Evolutionary conservation across 2,329 filamentous ascomycete genomes (phyloP).

Genomic region (Penicillium rolfsii): DNA sequence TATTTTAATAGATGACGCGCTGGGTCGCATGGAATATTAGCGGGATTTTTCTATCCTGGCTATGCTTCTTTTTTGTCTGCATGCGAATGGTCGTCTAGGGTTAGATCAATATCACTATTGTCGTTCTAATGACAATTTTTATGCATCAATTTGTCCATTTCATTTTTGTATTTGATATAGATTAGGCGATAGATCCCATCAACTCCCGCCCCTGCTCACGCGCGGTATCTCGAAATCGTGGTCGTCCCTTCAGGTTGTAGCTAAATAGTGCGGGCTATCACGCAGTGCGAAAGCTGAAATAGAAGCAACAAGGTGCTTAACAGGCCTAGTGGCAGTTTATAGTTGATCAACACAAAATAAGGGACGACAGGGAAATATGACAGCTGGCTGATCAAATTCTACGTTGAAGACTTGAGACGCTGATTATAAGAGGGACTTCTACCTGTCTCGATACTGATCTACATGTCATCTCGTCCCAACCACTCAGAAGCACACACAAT

Average conservation of each 20-base stretch:
- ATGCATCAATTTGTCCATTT: neutral
- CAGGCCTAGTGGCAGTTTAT: too few relatives aligned
- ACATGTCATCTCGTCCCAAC: neutral
- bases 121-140: neutral
- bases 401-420: neutral
- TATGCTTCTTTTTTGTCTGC: neutral
- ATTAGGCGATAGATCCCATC: neutral
- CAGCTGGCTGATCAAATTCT: neutral
- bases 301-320: too few relatives aligned
- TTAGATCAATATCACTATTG: constrained; percentile 15
- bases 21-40: constrained; percentile 19
- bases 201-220: too few relatives aligned
- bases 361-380: too few relatives aligned
- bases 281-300: too few relatives aligned
- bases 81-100: constrained; percentile 9
- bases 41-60: neutral
- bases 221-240: too few relatives aligned
- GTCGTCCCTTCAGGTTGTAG: too few relatives aligned
- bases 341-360: too few relatives aligned
- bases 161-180: neutral
- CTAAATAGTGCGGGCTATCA: too few relatives aligned
- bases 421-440: neutral
- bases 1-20: constrained; percentile 26
- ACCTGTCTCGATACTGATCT: neutral
- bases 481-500: neutral